phyloP scores from a whole-genome alignment of 23 red algal species.

The Gracilariopsis chorda region DNA sequence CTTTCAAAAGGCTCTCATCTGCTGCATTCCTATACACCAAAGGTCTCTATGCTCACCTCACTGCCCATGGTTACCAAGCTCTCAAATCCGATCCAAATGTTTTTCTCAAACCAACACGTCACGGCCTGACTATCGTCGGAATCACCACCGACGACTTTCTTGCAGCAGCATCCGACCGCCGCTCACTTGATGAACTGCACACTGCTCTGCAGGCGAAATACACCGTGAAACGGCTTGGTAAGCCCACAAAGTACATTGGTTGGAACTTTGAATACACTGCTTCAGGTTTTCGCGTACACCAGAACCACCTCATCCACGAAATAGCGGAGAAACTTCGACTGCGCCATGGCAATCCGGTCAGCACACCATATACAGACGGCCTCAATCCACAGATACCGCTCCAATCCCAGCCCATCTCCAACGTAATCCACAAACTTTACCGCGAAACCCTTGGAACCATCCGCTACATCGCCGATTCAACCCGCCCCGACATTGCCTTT shows the following conservation, averaged over 20 bases:
- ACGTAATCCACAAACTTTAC: neutral
- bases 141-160: neutral
- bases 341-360: neutral
- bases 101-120: neutral
- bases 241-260: neutral
- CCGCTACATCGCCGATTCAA: neutral
- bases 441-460: neutral
- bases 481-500: conserved; percentile 3
- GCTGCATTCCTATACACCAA: neutral
- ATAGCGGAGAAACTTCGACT: neutral
- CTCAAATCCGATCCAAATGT: neutral
- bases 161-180: neutral
- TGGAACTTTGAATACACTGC: too few relatives aligned
- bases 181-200: neutral
- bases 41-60: neutral
- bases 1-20: neutral
- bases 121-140: neutral
- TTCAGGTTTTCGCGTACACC: too few relatives aligned
- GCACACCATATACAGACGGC: neutral
- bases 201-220: neutral
- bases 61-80: neutral
- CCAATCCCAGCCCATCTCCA: neutral
- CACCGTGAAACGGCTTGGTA: neutral
- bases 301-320: neutral
- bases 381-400: neutral